These are phyloP conservation scores for Astragalus glycyphyllos DNA, from an alignment of 306 rosid genomes.

Conservation along the genomic window DNA sequence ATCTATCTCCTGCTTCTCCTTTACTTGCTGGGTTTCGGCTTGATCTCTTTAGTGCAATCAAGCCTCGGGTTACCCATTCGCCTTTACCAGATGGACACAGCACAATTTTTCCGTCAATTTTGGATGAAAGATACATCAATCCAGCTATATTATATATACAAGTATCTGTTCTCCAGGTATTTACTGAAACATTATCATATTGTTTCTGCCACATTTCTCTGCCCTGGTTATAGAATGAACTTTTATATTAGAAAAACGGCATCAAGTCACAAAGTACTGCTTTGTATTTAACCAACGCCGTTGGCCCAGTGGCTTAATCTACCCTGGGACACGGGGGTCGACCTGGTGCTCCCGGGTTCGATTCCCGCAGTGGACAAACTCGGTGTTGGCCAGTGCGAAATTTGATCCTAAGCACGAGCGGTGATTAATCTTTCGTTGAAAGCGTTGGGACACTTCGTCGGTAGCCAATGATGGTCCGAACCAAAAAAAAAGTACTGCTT, in stretches of 20 bases:
- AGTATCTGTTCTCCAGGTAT: slow-evolving; percentile 89
- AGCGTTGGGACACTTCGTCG: too few species aligned
- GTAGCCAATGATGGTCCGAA: too few species aligned
- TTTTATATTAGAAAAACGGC: not conserved
- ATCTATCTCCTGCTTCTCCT: slow-evolving; percentile 75
- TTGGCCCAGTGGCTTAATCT: too few species aligned
- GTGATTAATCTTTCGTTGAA: too few species aligned
- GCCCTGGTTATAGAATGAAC: slow-evolving; percentile 30
- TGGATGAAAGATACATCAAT: slow-evolving; percentile 81
- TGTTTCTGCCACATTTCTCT: slow-evolving; percentile 36
- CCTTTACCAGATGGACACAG: slow-evolving; percentile 60
- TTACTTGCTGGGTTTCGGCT: slow-evolving; percentile 89
- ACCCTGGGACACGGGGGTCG: too few species aligned
- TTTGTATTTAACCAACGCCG: too few species aligned
- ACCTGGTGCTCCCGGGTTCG: too few species aligned
- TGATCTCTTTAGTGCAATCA: slow-evolving; percentile 86
- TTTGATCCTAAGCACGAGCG: too few species aligned
- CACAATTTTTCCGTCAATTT: slow-evolving; percentile 56
- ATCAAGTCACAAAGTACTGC: too few species aligned
- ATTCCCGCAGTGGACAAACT: too few species aligned
- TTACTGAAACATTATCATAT: slow-evolving; percentile 36
- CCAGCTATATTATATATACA: slow-evolving; percentile 86
- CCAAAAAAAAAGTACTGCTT: too few species aligned
- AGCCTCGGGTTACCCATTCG: slow-evolving; percentile 91
- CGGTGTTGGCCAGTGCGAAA: too few species aligned